A percentile compares a stretch with the other conserved stretches of the same genome.
These are phyloP conservation scores for Dryas integrifolia DNA, from an alignment of 331 rosid species.

Conservation along the genomic window DNA sequence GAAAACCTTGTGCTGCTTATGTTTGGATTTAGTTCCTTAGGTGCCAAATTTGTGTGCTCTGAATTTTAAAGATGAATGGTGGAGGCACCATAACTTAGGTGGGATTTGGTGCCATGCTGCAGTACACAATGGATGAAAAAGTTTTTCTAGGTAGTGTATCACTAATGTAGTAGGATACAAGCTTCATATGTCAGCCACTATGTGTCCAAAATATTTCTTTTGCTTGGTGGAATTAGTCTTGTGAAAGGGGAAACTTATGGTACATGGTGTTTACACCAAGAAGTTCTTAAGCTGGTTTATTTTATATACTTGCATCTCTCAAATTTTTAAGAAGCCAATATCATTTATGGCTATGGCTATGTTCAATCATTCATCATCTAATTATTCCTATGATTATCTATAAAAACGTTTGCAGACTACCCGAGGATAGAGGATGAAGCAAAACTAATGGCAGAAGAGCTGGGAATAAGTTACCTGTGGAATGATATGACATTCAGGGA, in stretches of 20 bases:
- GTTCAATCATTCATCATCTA: constrained; percentile 11
- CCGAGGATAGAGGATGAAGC: constrained; percentile 91
- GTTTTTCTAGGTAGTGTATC: neutral
- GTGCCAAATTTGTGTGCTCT: neutral
- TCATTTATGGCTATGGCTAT: constrained; percentile 17
- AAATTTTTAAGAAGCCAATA: constrained; percentile 1
- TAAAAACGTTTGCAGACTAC: constrained; percentile 52
- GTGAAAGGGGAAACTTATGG: neutral
- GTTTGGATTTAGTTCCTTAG: neutral
- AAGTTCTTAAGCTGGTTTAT: constrained; percentile 1
- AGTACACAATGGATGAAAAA: neutral
- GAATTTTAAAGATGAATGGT: neutral
- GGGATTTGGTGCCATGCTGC: constrained; percentile 12
- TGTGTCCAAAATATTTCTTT: neutral
- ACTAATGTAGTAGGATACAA: neutral
- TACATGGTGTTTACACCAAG: neutral
- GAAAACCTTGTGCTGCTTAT: neutral
- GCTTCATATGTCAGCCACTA: neutral
- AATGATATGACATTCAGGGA: constrained; percentile 51
- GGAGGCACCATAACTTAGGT: neutral
- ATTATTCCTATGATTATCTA: constrained; percentile 20
- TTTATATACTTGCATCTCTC: constrained; percentile 1
- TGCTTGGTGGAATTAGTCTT: neutral
- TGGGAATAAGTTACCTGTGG: constrained; percentile 58
- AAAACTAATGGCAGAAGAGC: constrained; percentile 61